Evolutionary conservation across 495 filamentous ascomycete species (phyloP), one percentile per base, ranked within the genome.

Genomic region (Penicillium alfredii): DNA sequence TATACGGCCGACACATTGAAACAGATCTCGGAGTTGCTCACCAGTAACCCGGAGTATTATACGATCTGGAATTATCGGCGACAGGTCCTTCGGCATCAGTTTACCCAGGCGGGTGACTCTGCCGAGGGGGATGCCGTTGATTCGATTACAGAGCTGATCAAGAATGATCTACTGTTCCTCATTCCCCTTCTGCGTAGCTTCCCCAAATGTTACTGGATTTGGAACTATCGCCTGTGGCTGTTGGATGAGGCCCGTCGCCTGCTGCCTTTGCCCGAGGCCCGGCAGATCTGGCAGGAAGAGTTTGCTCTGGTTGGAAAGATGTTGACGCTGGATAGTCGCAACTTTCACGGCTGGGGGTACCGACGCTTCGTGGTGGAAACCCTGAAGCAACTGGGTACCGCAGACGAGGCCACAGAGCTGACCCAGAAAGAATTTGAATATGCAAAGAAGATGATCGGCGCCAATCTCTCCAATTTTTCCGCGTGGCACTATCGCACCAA

Each of bases 141-240:
- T 9, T 27, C 51, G 22, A 53, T 63, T 29, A 63, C 76, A 19
- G 65, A 71, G 20, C 61, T 83, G 42, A 67, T 76, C 57, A 71
- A 80, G 26, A 73, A 66, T 43, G 92, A 98, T 49, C 70, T 97
- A 16, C 56, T 62, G 15, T 92, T 95, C 55, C 76, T 88, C 23
- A 71, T 96, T 23, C 86, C 86, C 2, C 72, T 99, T 8, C 78
- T 97, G 23, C 69, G 78, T 21, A 76, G 86, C 44, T 87, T 76
- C 49, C 93, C 92, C 15, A 99, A 99, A 65, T 97, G 92, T 69
- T 99, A 99, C 69, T 96, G 92, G 88, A 86, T 99, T 27, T 99
- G 92, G 92, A 94, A 93, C 58, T 86, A 96, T 63, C 81, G 92
- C n/a, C 61, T 80, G 8, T 97, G 93, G 92, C 65, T 88, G 1